Evolutionary conservation across 1,284 basidiomycete species (phyloP).

Genomic region (Ganoderma lucidum): DNA sequence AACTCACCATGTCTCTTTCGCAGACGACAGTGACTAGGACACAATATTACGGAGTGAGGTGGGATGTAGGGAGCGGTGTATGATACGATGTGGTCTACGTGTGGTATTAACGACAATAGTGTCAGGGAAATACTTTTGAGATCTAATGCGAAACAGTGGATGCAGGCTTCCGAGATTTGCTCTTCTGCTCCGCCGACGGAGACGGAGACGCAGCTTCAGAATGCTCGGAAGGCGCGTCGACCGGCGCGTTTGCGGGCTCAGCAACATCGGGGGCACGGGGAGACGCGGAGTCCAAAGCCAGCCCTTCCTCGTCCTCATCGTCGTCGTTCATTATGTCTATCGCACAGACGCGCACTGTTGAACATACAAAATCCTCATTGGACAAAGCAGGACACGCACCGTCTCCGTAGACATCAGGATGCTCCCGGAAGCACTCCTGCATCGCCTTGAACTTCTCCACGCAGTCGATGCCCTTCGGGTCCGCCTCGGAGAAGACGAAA

Average conservation of each 20-base stretch:
- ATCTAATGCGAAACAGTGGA: slow-evolving; percentile 23
- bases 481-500: slow-evolving; percentile 93
- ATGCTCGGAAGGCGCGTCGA: slow-evolving; percentile 15
- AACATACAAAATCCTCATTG: not conserved
- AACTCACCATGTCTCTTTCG: not conserved
- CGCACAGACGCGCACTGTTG: not conserved
- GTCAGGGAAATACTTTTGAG: slow-evolving; percentile 28
- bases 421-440: slow-evolving; percentile 97
- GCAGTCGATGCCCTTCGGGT: slow-evolving; percentile 98
- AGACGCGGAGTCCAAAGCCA: slow-evolving; percentile 16
- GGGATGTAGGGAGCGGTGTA: slow-evolving; percentile 10
- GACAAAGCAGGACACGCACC: slow-evolving; percentile 58
- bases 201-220: slow-evolving; percentile 17
- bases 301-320: slow-evolving; percentile 33
- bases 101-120: slow-evolving; percentile 26
- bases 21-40: too few relatives aligned
- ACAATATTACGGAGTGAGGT: not conserved
- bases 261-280: slow-evolving; percentile 12
- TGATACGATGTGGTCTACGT: slow-evolving; percentile 10
- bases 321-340: slow-evolving; percentile 43
- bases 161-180: slow-evolving; percentile 20
- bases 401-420: slow-evolving; percentile 95
- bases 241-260: slow-evolving; percentile 18
- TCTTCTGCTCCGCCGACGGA: slow-evolving; percentile 17
- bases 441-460: slow-evolving; percentile 98